Evolutionary conservation across 2,329 filamentous ascomycete species (phyloP), one percentile per base, ranked within the genome.

Genomic region (Lithohypha guttulata): DNA sequence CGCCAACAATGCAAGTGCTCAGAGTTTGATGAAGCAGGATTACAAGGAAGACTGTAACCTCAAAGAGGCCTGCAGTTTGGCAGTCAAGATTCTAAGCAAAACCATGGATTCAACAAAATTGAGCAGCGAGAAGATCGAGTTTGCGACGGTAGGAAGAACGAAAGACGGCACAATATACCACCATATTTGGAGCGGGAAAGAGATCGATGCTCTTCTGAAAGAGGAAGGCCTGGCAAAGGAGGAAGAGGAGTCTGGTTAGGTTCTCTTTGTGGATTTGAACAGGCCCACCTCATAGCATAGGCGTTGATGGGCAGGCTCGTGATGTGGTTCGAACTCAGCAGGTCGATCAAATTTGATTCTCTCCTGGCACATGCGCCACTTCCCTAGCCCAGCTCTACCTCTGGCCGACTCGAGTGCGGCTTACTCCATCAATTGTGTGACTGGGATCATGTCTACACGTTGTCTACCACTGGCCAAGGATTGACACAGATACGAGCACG

Each of bases 101-200:
- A 98, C 91, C 4, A 98, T 98, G 93, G 91, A 98, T 63, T 94
- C 87, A 40, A 96, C 89, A 39, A 98, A 95, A 73, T 68, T 98
- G 59, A 95, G 86, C 70, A 94, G 86, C 59, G 91, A 98, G 74
- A 98, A 98, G 77, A 94, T 98, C 59, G 91, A 98, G 60, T 98
- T 98, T 58, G 93, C 91, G 52, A 98, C 93, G 21, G 89, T 98
- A 45, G 93, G 91, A 53, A 85, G 87, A 69, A 96, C 87, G 51
- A 81, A 86, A 64, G 79, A 87, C 51, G 91, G 91, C 56, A 91
- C 89, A 70, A 89, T 98, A 64, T 98, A 96, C 70, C 91, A 98
- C 66, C 84, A 93, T 60, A 73, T 98, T 47, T 98, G 91, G 91
- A 83, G 78, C 54, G 89, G 87, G 30, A 89, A 98, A 51, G 91